These are phyloP conservation scores for Hypomyces rosellus DNA, from an alignment of 2,329 filamentous ascomycete species.

Conservation along the genomic window DNA sequence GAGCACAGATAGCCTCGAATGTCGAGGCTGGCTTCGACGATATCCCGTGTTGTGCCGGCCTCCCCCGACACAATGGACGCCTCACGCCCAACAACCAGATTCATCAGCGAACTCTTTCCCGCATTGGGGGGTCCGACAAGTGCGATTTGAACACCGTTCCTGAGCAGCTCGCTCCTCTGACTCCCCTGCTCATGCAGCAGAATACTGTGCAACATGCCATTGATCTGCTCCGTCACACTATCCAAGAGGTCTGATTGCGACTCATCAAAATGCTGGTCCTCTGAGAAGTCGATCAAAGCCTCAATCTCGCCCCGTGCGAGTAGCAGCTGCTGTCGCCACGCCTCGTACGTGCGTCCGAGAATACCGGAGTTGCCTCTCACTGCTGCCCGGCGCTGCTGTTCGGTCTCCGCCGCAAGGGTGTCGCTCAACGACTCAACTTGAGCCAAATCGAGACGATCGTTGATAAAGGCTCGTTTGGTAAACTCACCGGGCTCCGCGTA, in stretches of 20 bases:
- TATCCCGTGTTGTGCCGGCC: constrained; percentile 87
- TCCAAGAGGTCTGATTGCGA: constrained; percentile 64
- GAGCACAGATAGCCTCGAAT: constrained; percentile 84
- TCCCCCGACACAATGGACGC: constrained; percentile 92
- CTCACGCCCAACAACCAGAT: constrained; percentile 81
- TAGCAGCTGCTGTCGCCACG: constrained; percentile 71
- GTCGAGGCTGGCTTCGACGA: constrained; percentile 88
- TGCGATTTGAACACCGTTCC: constrained; percentile 79
- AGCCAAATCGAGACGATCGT: constrained; percentile 76
- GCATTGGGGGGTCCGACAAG: constrained; percentile 88
- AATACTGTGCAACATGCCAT: constrained; percentile 55
- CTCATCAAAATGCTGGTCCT: constrained; percentile 96
- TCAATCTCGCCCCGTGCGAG: constrained; percentile 85
- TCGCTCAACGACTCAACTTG: constrained; percentile 68
- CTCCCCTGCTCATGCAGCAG: constrained; percentile 67
- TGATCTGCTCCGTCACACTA: constrained; percentile 62
- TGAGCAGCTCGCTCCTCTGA: constrained; percentile 73
- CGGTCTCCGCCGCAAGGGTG: constrained; percentile 65
- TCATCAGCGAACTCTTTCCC: constrained; percentile 91
- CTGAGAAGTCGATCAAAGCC: constrained; percentile 92
- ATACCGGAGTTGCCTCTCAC: constrained; percentile 68
- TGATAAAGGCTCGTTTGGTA: constrained; percentile 84
- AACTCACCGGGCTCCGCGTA: constrained; percentile 96
- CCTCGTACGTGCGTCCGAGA: constrained; percentile 71
- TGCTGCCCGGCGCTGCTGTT: constrained; percentile 84